Conservation (phyloP, 73 alveolate species). For the Paramecium sexaurelia region DNA sequence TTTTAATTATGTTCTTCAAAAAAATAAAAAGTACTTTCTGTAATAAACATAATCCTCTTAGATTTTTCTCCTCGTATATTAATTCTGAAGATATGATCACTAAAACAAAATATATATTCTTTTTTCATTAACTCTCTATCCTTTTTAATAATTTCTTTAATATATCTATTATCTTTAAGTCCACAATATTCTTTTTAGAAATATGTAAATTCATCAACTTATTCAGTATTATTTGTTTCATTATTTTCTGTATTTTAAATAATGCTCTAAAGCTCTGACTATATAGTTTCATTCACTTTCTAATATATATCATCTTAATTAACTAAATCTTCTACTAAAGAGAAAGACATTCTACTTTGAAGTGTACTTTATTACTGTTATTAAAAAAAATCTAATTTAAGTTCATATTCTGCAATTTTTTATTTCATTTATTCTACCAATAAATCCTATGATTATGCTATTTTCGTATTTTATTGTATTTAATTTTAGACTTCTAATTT, state of each 20-base stretch:
- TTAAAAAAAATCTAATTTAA: neutral
- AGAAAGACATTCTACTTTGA: neutral
- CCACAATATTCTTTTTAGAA: slow-evolving; percentile 22
- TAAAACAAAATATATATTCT: neutral
- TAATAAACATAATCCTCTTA: slow-evolving; percentile 13
- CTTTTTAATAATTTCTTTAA: neutral
- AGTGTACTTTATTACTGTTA: neutral
- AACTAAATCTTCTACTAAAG: neutral
- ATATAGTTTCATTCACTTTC: neutral
- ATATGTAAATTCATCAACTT: neutral
- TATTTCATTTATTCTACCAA: neutral
- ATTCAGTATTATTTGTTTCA: neutral
- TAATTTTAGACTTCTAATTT: neutral
- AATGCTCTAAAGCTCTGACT: neutral
- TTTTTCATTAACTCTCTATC: neutral
- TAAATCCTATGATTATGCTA: neutral
- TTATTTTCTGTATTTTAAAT: neutral
- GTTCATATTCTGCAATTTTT: neutral
- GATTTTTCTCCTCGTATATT: slow-evolving; percentile 20
- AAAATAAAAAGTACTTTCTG: slow-evolving; percentile 3
- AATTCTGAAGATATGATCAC: neutral
- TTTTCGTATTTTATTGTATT: neutral
- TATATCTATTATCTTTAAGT: neutral
- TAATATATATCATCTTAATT: neutral
- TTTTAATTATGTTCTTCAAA: slow-evolving; percentile 32